Conservation (phyloP, 495 filamentous ascomycete species). For the Penicillium waksmanii region DNA sequence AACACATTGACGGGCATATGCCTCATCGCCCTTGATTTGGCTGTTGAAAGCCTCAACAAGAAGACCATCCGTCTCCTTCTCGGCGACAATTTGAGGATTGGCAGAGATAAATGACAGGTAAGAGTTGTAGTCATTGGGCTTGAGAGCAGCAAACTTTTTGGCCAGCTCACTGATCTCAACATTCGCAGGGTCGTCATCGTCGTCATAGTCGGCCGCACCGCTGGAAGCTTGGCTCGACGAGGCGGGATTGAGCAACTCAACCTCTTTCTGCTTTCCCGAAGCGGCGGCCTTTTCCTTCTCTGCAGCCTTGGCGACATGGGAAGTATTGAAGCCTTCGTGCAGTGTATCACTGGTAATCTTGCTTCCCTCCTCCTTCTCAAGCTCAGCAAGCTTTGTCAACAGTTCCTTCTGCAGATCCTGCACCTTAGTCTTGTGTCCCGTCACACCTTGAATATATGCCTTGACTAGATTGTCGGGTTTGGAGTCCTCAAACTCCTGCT, state of each 20-base stretch:
- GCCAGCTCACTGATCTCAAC: conserved; percentile 76
- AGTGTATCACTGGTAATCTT: conserved; percentile 95
- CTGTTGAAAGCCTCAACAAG: conserved; percentile 89
- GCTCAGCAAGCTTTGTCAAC: conserved; percentile 67
- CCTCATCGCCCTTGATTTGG: conserved; percentile 72
- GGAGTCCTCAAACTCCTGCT: conserved; percentile 79
- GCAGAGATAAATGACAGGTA: conserved; percentile 73
- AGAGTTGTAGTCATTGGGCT: conserved; percentile 70
- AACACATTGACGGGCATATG: conserved; percentile 83
- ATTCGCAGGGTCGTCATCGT: conserved; percentile 69
- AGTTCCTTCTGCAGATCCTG: conserved; percentile 76
- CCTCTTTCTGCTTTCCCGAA: conserved; percentile 39
- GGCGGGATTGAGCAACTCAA: conserved; percentile 84
- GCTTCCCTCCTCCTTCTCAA: conserved; percentile 82
- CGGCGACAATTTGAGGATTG: conserved; percentile 76
- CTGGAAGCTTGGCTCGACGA: conserved; percentile 43
- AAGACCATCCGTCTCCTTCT: conserved; percentile 89
- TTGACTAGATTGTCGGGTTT: conserved; percentile 64
- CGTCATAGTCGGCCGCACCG: conserved; percentile 61
- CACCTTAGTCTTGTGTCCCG: conserved; percentile 76
- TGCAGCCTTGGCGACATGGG: conserved; percentile 68
- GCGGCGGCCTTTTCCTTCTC: conserved; percentile 44
- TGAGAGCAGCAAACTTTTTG: conserved; percentile 78
- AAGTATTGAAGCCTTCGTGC: conserved; percentile 90
- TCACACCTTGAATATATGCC: conserved; percentile 75